Evolutionary conservation across 2,329 filamentous ascomycete species (phyloP).

Genomic region (Myotisia sp.): DNA sequence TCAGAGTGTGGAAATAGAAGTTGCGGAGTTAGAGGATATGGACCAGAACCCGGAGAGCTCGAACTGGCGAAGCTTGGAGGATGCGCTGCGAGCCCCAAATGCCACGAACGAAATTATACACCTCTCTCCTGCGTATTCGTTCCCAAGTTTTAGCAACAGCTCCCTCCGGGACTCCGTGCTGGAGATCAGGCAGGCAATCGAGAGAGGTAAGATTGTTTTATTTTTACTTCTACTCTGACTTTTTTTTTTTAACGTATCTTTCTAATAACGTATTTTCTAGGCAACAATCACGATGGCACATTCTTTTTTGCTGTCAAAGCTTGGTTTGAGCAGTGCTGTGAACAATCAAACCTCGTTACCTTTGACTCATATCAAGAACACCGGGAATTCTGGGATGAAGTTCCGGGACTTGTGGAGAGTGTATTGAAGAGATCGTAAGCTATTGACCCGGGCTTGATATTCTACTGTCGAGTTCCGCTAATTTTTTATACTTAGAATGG

Average conservation of each 20-base stretch:
- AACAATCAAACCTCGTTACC: slow-evolving; percentile 22
- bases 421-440: slow-evolving; percentile 29
- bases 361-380: slow-evolving; percentile 26
- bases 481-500: slow-evolving; percentile 14
- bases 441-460: not conserved
- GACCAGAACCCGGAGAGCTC: slow-evolving; percentile 33
- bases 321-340: slow-evolving; percentile 30
- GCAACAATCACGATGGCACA: slow-evolving; percentile 18
- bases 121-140: slow-evolving; percentile 21
- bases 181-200: slow-evolving; percentile 21
- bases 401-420: slow-evolving; percentile 28
- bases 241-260: not conserved
- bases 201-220: slow-evolving; percentile 22
- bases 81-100: slow-evolving; percentile 22
- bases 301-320: slow-evolving; percentile 25
- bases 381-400: slow-evolving; percentile 32
- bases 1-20: slow-evolving; percentile 35
- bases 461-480: not conserved
- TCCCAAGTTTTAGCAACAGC: slow-evolving; percentile 22
- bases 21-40: slow-evolving; percentile 36
- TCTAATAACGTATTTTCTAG: slow-evolving; percentile 16
- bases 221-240: not conserved
- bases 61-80: slow-evolving; percentile 29
- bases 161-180: slow-evolving; percentile 22
- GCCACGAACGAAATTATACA: slow-evolving; percentile 25